A percentile compares a stretch with the other conserved stretches of the same genome.
Evolutionary conservation across 2,329 filamentous ascomycete species (phyloP).

Genomic region (Claviceps paspali): DNA sequence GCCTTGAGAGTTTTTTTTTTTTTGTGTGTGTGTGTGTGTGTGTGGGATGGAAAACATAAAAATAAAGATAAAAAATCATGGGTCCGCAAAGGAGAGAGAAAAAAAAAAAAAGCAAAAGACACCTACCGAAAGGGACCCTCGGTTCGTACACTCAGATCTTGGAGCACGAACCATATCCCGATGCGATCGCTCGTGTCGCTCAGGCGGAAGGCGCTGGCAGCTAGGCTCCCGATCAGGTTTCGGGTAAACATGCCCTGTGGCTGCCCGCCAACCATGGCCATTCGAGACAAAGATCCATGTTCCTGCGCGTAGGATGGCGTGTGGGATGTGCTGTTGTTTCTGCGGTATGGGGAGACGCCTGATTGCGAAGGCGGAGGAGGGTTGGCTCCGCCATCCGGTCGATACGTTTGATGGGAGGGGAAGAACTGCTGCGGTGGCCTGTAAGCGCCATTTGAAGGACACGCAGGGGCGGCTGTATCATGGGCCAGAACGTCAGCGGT

Average conservation of each 20-base stretch:
- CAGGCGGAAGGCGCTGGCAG: conserved; percentile 75
- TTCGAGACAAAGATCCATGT: conserved; percentile 16
- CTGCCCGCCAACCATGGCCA: conserved; percentile 26
- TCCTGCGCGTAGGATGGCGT: conserved; percentile 16
- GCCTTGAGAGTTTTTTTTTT: no score
- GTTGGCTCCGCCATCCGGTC: conserved; percentile 13
- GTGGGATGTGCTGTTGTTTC: conserved; percentile 13
- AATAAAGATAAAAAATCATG: no score
- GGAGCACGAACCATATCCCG: conserved; percentile 92
- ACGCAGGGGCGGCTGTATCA: conserved; percentile 11
- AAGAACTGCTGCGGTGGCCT: conserved; percentile 23
- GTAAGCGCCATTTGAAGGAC: conserved; percentile 18
- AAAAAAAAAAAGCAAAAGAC: no score
- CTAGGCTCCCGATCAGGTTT: conserved; percentile 84
- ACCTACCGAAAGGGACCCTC: conserved; percentile 77
- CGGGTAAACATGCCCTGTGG: conserved; percentile 81
- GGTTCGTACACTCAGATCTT: conserved; percentile 86
- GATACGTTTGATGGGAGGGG: conserved; percentile 18
- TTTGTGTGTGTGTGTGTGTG: no score
- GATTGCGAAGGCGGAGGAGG: conserved; percentile 14
- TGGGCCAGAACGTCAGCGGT: not conserved
- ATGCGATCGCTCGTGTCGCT: conserved; percentile 65
- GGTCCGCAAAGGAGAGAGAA: not conserved
- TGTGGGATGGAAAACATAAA: no score
- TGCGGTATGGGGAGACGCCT: conserved; percentile 12